These are phyloP conservation scores for Aspergillus pseudoglaucus DNA, from an alignment of 2,329 filamentous ascomycete species.

Conservation along the genomic window DNA sequence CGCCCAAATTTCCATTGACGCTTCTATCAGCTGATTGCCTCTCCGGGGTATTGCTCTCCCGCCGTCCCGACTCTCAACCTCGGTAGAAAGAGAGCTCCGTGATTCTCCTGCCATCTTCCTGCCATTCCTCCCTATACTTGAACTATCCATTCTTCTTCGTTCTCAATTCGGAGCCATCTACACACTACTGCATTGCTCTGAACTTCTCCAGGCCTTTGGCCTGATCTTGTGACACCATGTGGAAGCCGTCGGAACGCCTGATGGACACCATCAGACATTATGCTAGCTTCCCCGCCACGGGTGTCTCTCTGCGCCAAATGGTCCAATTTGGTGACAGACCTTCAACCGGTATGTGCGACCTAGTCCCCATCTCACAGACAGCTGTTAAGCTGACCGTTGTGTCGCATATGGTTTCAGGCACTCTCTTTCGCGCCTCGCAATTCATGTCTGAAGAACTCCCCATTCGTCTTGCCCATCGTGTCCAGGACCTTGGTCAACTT, in stretches of 20 bases:
- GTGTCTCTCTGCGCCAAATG: slow-evolving; percentile 96
- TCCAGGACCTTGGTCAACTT: slow-evolving; percentile 84
- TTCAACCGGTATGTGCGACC: slow-evolving; percentile 62
- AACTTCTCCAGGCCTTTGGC: slow-evolving; percentile 21
- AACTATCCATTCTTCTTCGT: not conserved
- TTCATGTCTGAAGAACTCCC: slow-evolving; percentile 97
- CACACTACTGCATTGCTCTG: not conserved
- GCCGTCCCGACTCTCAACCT: slow-evolving; percentile 20
- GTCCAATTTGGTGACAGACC: slow-evolving; percentile 95
- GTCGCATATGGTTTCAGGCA: slow-evolving; percentile 52
- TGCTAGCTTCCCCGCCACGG: slow-evolving; percentile 92
- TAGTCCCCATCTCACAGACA: not conserved
- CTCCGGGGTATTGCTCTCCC: slow-evolving; percentile 8
- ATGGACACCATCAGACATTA: slow-evolving; percentile 98
- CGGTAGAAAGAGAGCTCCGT: slow-evolving; percentile 17
- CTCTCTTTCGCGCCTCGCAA: slow-evolving; percentile 93
- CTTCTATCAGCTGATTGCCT: not conserved
- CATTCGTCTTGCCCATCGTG: slow-evolving; percentile 90
- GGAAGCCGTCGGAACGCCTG: slow-evolving; percentile 83
- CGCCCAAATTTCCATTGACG: not conserved
- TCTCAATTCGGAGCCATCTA: not conserved
- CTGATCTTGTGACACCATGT: slow-evolving; percentile 55
- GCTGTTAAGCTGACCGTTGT: not conserved
- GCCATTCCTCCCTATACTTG: slow-evolving; percentile 4
- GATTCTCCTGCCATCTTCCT: slow-evolving; percentile 9